Conservation (phyloP, 2,329 filamentous ascomycete genomes). For the Neocatenulostroma microsporum region DNA sequence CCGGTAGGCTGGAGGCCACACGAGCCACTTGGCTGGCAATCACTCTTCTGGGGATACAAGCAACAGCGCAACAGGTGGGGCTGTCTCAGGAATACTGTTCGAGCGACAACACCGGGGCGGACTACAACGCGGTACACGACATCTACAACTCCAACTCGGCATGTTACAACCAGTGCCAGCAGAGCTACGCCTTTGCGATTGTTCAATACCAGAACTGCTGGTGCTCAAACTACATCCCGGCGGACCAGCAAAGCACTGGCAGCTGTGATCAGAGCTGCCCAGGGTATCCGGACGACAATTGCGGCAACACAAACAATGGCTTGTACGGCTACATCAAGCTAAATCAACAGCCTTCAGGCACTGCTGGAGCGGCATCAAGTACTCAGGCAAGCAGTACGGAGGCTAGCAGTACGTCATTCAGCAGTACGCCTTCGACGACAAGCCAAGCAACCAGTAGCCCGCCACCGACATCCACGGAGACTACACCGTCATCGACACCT, state of each 20-base stretch:
- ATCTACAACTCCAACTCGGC: conserved; percentile 59
- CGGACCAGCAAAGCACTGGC: conserved; percentile 28
- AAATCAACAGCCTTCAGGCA: conserved; percentile 50
- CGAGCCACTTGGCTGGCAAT: conserved; percentile 8
- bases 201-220: conserved; percentile 60
- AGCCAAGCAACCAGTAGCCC: no score
- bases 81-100: conserved; percentile 38
- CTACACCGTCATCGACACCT: no score
- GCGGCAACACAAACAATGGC: conserved; percentile 49
- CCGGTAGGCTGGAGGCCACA: no score
- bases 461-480: no score
- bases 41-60: conserved; percentile 4
- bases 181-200: conserved; percentile 58
- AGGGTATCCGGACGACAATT: conserved; percentile 59
- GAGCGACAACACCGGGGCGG: conserved; percentile 35
- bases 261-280: conserved; percentile 56
- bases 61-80: conserved; percentile 13
- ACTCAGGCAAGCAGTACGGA: conserved; percentile 16
- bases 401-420: no score
- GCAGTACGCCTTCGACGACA: no score
- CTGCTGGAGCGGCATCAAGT: conserved; percentile 33
- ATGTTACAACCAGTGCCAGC: conserved; percentile 55
- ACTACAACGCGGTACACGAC: conserved; percentile 27
- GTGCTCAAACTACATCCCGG: conserved; percentile 64
- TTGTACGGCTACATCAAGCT: conserved; percentile 61